Evolutionary conservation across 345 rosid species (phyloP).

Genomic region (Camelina neglecta): DNA sequence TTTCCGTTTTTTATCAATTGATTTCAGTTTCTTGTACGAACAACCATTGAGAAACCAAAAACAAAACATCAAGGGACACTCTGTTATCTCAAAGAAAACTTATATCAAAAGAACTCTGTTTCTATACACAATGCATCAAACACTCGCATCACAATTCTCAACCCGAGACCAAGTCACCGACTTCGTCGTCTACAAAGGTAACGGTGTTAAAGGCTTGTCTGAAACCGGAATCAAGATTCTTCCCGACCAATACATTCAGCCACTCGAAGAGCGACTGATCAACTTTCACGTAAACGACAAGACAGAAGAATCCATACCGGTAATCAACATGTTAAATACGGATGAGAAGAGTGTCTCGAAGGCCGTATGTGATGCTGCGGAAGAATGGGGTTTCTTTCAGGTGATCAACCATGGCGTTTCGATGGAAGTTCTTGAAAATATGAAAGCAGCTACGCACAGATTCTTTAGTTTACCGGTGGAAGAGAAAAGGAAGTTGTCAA

Average conservation of each 20-base stretch:
- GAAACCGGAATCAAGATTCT: constrained; percentile 43
- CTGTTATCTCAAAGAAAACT: too few relatives aligned
- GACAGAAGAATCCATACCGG: too few relatives aligned
- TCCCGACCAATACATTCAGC: constrained; percentile 47
- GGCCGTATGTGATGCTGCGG: constrained; percentile 49
- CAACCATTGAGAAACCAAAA: too few relatives aligned
- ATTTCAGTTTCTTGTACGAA: too few relatives aligned
- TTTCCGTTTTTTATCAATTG: too few relatives aligned
- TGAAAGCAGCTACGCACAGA: constrained; percentile 39
- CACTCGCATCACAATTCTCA: too few relatives aligned
- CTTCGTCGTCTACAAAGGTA: constrained; percentile 43
- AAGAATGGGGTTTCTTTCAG: constrained; percentile 51
- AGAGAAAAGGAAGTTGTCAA: constrained; percentile 41
- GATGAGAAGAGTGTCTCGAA: constrained; percentile 38
- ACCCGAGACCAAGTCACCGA: constrained; percentile 10
- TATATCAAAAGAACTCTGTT: too few relatives aligned
- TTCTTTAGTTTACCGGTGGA: constrained; percentile 44
- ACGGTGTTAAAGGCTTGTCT: constrained; percentile 49
- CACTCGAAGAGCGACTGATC: constrained; percentile 33
- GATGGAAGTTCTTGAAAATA: constrained; percentile 36
- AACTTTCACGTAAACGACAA: too few relatives aligned
- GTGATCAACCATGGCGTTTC: constrained; percentile 48
- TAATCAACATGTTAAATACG: constrained; percentile 34
- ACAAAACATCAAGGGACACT: too few relatives aligned
- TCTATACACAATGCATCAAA: too few relatives aligned